Percentiles rank a stretch among this genome's conserved stretches.
Evolutionary conservation across 2,329 filamentous ascomycete genomes (phyloP).

Genomic region (Capronia coronata): DNA sequence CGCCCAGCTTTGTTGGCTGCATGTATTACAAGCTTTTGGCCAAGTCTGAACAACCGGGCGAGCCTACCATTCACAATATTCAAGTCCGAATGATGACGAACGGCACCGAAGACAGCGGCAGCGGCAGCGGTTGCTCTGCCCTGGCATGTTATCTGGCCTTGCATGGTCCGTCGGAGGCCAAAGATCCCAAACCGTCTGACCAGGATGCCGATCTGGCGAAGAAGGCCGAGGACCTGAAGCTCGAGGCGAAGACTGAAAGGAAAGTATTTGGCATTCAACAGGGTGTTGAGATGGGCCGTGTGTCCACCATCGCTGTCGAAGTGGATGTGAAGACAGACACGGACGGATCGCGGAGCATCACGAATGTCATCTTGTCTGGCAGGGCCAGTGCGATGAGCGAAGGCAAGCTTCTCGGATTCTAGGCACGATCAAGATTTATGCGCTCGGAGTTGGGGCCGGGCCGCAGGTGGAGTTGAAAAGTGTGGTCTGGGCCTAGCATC

Average conservation of each 20-base stretch:
- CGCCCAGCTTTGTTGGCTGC: conserved; percentile 30
- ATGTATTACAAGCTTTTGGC: conserved; percentile 32
- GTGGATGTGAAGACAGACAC: conserved; percentile 40
- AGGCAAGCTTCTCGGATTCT: conserved; percentile 37
- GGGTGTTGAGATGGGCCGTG: conserved; percentile 61
- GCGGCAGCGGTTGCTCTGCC: conserved; percentile 57
- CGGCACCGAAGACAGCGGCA: conserved; percentile 54
- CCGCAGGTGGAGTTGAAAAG: neutral
- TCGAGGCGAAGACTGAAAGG: conserved; percentile 37
- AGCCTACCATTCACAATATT: conserved; percentile 31
- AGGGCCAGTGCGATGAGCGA: conserved; percentile 43
- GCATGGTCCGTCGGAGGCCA: conserved; percentile 8
- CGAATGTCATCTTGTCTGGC: conserved; percentile 35
- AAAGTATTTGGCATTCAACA: conserved; percentile 52
- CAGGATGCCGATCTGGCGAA: conserved; percentile 39
- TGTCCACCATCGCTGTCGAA: conserved; percentile 37
- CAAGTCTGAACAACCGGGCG: conserved; percentile 25
- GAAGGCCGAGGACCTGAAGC: conserved; percentile 30
- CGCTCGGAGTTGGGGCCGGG: neutral
- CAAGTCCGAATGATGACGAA: conserved; percentile 32
- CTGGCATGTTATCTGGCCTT: conserved; percentile 52
- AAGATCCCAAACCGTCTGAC: conserved; percentile 40
- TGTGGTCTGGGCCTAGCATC: no score
- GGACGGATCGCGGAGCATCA: conserved; percentile 43
- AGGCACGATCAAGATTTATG: neutral